These are phyloP conservation scores for Paramecium bursaria DNA, from an alignment of 73 alveolate species.

Conservation along the genomic window DNA sequence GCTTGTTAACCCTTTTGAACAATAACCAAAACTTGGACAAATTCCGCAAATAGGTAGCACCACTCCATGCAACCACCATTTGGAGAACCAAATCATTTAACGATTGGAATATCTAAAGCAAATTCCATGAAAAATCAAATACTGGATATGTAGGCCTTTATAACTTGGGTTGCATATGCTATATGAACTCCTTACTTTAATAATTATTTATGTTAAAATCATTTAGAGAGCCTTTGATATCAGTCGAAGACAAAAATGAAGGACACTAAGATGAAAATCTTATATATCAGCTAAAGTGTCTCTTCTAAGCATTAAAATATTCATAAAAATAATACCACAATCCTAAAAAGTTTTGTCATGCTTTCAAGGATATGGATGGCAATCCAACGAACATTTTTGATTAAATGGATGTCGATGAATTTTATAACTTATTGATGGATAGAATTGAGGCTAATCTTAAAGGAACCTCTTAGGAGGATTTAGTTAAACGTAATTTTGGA, in stretches of 20 bases:
- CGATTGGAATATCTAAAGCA: slow-evolving; percentile 65
- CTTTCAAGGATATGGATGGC: slow-evolving; percentile 91
- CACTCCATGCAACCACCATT: slow-evolving; percentile 6
- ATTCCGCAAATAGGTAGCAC: slow-evolving; percentile 14
- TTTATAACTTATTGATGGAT: slow-evolving; percentile 80
- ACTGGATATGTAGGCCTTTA: slow-evolving; percentile 77
- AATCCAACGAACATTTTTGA: slow-evolving; percentile 80
- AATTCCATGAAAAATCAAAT: slow-evolving; percentile 67
- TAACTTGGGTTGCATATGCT: slow-evolving; percentile 70
- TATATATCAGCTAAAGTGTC: slow-evolving; percentile 58
- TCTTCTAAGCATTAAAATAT: slow-evolving; percentile 64
- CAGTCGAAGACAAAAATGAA: slow-evolving; percentile 26
- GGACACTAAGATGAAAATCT: slow-evolving; percentile 62
- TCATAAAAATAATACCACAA: slow-evolving; percentile 83
- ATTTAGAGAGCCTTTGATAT: slow-evolving; percentile 70
- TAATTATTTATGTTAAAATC: slow-evolving; percentile 60
- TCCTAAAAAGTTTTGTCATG: slow-evolving; percentile 91
- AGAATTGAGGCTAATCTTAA: slow-evolving; percentile 80
- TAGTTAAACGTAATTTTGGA: slow-evolving; percentile 82
- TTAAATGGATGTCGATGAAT: slow-evolving; percentile 83
- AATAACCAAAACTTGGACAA: slow-evolving; percentile 28
- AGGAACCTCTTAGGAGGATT: slow-evolving; percentile 80
- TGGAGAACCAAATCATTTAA: slow-evolving; percentile 65
- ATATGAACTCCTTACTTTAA: slow-evolving; percentile 60
- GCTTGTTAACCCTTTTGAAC: slow-evolving; percentile 15